Evolutionary conservation across 2,329 filamentous ascomycete species (phyloP), one percentile per base, ranked within the genome.

Genomic region (Myriosclerotinia duriaeana): DNA sequence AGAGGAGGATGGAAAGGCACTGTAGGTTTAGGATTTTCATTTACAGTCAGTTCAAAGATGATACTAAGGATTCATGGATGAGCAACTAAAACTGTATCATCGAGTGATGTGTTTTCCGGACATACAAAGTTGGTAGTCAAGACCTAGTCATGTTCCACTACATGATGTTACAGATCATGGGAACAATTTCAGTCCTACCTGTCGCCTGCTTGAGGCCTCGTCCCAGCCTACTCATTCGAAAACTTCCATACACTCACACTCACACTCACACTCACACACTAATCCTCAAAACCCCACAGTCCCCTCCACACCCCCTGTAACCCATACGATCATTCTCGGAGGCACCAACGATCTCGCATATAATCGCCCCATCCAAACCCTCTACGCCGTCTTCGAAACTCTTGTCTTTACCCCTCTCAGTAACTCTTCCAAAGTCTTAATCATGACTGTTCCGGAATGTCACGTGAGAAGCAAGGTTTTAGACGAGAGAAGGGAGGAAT

Each of bases 311-410:
- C 46, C 62, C 15, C 22, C 63, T 5, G 44, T 30, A 14, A 72
- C 70, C 14, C 89, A 86, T 85, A 81, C 83, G 11, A 82, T 89
- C 52, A 76, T 89, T 7, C 80, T 89, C 1, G 87, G 85, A 7
- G 87, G 87, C 2, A 89, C 87, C 56, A 89, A 89, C 71, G 87
- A 89, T 70, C 74, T 89, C 11, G 84, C 76, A n/a, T 80, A 78
- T 67, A 72, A 74, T 4, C 68, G 70, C 22, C 20, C 61, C 0
- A 70, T 80, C 17, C 74, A 80, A 0, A 71, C 77, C 1, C 83
- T 88, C 26, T 81, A 82, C 69, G 71, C 78, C 6, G 77, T 78
- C 3, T 80, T 88, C 15, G 76, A 82, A 68, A 71, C 77, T 1
- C 74, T 79, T 38, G 87, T 84, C 80, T 74, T 79, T 44, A 74